Evolutionary conservation across 441 rosid genomes (phyloP).

Genomic region (Metrosideros polymorpha): DNA sequence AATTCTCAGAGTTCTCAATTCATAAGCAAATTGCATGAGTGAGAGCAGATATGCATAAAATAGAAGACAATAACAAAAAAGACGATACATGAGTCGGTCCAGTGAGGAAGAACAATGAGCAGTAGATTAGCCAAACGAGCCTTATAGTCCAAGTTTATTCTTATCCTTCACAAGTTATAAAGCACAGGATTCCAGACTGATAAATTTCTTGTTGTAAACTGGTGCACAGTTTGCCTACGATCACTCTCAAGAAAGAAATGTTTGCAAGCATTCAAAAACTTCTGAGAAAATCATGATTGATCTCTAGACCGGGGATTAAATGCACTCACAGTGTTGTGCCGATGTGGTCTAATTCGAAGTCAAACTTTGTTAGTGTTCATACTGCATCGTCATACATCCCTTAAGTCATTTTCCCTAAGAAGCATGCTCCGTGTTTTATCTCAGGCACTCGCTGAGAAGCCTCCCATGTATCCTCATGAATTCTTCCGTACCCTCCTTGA

Average conservation of each 20-base stretch:
- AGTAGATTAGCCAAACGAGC: not conserved
- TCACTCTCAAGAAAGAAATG: not conserved
- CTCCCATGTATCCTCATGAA: conserved; percentile 64
- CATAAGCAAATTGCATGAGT: not conserved
- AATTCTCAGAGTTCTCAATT: not conserved
- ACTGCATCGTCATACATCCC: not conserved
- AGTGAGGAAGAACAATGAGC: not conserved
- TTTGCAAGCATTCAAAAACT: not conserved
- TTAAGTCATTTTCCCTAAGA: not conserved
- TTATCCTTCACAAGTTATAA: not conserved
- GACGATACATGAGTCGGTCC: not conserved
- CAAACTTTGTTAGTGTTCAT: not conserved
- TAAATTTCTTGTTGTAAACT: not conserved
- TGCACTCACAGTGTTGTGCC: not conserved
- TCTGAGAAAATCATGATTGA: not conserved
- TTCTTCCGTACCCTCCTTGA: conserved; percentile 81
- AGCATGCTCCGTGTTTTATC: not conserved
- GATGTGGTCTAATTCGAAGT: not conserved
- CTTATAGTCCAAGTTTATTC: not conserved
- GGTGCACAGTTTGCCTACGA: not conserved
- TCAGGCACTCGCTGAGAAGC: conserved; percentile 84
- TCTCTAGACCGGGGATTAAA: not conserved
- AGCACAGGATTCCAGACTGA: not conserved
- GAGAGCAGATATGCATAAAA: not conserved
- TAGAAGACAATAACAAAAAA: not conserved